Conservation (phyloP, 352 stramenopile species). For the Aphanomyces invadans region DNA sequence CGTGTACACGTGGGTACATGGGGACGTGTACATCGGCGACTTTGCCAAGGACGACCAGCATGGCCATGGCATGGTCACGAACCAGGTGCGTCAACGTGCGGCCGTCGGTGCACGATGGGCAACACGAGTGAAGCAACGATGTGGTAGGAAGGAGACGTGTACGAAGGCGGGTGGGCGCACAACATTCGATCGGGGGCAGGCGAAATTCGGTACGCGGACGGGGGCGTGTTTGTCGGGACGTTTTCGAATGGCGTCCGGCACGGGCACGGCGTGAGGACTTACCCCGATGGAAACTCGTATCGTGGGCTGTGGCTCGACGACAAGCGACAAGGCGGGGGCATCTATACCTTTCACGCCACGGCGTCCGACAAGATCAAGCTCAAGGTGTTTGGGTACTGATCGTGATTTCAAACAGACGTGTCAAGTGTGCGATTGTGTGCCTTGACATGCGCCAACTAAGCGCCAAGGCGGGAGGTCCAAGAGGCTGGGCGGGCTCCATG, state of each 20-base stretch:
- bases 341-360: conserved; percentile 32
- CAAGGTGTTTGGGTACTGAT: conserved; percentile 18
- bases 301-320: conserved; percentile 83
- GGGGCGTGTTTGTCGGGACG: conserved; percentile 78
- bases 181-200: conserved; percentile 78
- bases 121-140: not conserved
- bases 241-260: conserved; percentile 73
- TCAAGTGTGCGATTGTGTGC: not conserved
- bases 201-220: conserved; percentile 62
- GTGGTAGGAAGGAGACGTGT: conserved; percentile 36
- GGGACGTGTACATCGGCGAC: conserved; percentile 72
- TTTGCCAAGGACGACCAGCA: conserved; percentile 79
- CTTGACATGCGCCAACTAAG: no score
- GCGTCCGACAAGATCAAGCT: conserved; percentile 3
- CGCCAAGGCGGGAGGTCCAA: no score
- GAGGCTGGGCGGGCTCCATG: no score
- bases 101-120: no score
- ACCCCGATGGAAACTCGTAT: conserved; percentile 72
- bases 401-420: not conserved
- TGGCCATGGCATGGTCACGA: conserved; percentile 62
- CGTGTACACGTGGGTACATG: conserved; percentile 76
- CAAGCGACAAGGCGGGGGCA: conserved; percentile 76
- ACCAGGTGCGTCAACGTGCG: conserved; percentile 28
- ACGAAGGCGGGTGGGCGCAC: conserved; percentile 70
- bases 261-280: conserved; percentile 71